A percentile compares a stretch with the other conserved stretches of the same genome.
Evolutionary conservation across 257 asterid genomes (phyloP).

Genomic region (Perilla frutescens): DNA sequence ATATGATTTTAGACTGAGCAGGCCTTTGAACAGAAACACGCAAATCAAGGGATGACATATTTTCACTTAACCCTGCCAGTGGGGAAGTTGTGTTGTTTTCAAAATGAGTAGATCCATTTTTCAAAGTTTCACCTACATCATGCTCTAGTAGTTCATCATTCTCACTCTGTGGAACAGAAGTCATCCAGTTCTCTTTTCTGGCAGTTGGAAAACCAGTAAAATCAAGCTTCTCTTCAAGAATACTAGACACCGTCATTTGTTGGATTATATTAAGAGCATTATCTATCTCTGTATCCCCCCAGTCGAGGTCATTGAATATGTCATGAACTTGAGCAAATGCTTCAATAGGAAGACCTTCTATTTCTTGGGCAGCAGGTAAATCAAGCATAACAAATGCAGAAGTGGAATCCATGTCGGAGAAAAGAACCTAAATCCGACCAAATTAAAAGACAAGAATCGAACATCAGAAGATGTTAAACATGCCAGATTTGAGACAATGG

Average conservation of each 20-base stretch:
- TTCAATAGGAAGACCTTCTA: slow-evolving; percentile 53
- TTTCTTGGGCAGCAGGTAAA: slow-evolving; percentile 40
- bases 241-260: slow-evolving; percentile 40
- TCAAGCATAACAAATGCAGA: slow-evolving; percentile 42
- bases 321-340: slow-evolving; percentile 55
- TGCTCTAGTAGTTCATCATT: slow-evolving; percentile 13
- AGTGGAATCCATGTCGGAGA: slow-evolving; percentile 62
- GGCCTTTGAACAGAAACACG: slow-evolving; percentile 46
- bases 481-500: not conserved
- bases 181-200: slow-evolving; percentile 37
- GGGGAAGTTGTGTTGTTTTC: slow-evolving; percentile 32
- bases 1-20: slow-evolving; percentile 50
- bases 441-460: slow-evolving; percentile 16
- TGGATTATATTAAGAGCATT: slow-evolving; percentile 41
- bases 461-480: slow-evolving; percentile 16
- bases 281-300: slow-evolving; percentile 43
- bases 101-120: slow-evolving; percentile 24
- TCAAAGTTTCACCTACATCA: slow-evolving; percentile 11
- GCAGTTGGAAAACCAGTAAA: slow-evolving; percentile 26
- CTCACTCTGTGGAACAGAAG: slow-evolving; percentile 15
- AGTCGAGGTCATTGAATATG: slow-evolving; percentile 47
- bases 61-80: slow-evolving; percentile 6
- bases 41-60: slow-evolving; percentile 1
- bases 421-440: slow-evolving; percentile 56
- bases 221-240: slow-evolving; percentile 44